Percentiles rank a stretch among this genome's conserved stretches.
Evolutionary conservation across 495 filamentous ascomycete genomes (phyloP).

Genomic region (Lepidopterella palustris): DNA sequence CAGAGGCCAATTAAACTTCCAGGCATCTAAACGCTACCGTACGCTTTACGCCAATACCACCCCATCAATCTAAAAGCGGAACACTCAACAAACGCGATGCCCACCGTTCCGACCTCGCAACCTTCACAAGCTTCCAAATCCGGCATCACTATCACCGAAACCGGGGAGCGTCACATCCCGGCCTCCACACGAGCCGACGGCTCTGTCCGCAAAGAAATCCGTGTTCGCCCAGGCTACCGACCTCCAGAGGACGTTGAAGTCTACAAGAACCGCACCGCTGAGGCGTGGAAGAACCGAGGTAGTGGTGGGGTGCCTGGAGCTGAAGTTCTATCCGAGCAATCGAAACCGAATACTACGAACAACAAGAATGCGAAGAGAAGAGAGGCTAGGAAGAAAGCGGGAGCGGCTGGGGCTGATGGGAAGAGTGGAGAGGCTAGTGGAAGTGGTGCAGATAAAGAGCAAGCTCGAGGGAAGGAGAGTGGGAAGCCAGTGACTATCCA

Average conservation of each 20-base stretch:
- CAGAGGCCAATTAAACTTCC: too few relatives aligned
- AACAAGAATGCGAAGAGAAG: slow-evolving; percentile 93
- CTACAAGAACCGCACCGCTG: slow-evolving; percentile 88
- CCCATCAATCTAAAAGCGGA: neutral
- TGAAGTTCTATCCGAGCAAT: slow-evolving; percentile 47
- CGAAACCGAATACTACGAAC: slow-evolving; percentile 40
- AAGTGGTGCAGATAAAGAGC: slow-evolving; percentile 32
- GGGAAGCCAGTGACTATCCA: slow-evolving; percentile 17
- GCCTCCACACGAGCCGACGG: slow-evolving; percentile 82
- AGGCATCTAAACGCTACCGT: too few relatives aligned
- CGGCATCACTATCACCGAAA: slow-evolving; percentile 68
- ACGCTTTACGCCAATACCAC: neutral
- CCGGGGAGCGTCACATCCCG: slow-evolving; percentile 80
- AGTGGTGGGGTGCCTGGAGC: slow-evolving; percentile 76
- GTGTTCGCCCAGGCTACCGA: slow-evolving; percentile 84
- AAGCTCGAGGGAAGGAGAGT: neutral
- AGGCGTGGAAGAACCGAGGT: slow-evolving; percentile 75
- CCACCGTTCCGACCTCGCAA: slow-evolving; percentile 36
- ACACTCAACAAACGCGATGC: slow-evolving; percentile 10
- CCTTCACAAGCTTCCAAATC: slow-evolving; percentile 55
- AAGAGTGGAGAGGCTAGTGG: slow-evolving; percentile 32
- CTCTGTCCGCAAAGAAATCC: slow-evolving; percentile 81
- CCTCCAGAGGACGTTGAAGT: slow-evolving; percentile 95
- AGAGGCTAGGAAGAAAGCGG: slow-evolving; percentile 82
- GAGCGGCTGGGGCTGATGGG: slow-evolving; percentile 32